Evolutionary conservation across 2,329 filamentous ascomycete genomes (phyloP).

Genomic region (Penicillium sp.): DNA sequence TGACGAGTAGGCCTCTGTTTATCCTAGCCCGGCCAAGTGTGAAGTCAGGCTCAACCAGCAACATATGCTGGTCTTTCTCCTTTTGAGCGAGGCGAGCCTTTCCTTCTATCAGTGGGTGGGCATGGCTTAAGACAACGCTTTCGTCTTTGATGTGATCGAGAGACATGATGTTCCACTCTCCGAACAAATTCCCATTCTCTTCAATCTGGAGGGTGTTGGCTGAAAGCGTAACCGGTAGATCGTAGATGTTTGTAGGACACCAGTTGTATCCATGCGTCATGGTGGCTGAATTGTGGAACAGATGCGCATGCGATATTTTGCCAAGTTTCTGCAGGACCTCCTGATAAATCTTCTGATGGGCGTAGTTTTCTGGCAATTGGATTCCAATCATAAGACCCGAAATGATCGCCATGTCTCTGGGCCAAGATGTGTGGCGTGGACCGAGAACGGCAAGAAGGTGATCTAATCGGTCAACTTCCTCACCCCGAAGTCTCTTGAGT

Average conservation of each 20-base stretch:
- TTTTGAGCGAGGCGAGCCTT: not conserved
- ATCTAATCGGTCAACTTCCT: conserved; percentile 6
- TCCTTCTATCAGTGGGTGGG: not conserved
- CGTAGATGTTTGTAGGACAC: conserved; percentile 7
- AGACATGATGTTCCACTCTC: not conserved
- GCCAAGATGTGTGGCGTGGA: conserved; percentile 23
- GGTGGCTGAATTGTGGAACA: conserved; percentile 7
- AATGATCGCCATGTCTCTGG: conserved; percentile 20
- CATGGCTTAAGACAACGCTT: not conserved
- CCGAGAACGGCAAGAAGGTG: conserved; percentile 19
- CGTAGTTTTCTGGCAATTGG: not conserved
- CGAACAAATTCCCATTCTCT: not conserved
- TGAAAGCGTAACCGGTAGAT: conserved; percentile 2
- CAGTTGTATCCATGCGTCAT: conserved; percentile 4
- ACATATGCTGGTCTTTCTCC: not conserved
- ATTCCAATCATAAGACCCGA: conserved; percentile 19
- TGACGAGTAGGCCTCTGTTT: not conserved
- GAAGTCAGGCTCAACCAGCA: not conserved
- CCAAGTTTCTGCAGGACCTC: not conserved
- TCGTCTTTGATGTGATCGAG: not conserved
- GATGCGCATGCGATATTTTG: conserved; percentile 1
- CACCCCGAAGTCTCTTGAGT: not conserved
- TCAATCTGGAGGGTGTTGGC: not conserved
- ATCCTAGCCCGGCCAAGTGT: not conserved
- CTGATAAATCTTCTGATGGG: conserved; percentile 3